Conservation (phyloP, 2,329 filamentous ascomycete species). For the Plenodomus lindquistii region DNA sequence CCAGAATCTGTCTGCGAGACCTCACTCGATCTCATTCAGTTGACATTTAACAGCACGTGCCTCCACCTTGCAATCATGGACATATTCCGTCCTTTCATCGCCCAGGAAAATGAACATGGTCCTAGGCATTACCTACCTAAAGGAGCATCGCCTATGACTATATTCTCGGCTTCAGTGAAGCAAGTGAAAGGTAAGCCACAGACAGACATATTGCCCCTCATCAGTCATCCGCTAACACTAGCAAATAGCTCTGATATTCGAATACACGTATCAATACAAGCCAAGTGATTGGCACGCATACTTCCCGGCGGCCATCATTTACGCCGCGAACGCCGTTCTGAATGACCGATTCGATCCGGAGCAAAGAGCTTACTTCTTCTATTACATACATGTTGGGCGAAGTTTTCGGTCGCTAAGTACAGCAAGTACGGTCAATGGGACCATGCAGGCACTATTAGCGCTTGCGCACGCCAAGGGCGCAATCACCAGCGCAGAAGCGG, state of each 20-base stretch:
- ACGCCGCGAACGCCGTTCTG: conserved; percentile 10
- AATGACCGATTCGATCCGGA: conserved; percentile 7
- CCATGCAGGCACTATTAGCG: conserved; percentile 11
- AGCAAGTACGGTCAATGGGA: conserved; percentile 10
- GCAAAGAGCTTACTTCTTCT: conserved; percentile 8
- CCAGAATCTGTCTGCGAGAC: not conserved
- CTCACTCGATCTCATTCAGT: not conserved
- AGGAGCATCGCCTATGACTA: conserved; percentile 7
- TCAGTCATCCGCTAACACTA: not conserved
- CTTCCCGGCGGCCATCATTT: conserved; percentile 10
- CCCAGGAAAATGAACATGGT: conserved; percentile 6
- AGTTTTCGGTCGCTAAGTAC: conserved; percentile 2
- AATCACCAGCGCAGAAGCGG: conserved; percentile 9
- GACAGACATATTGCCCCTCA: too few species aligned
- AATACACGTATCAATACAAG: conserved; percentile 6
- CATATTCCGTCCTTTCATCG: conserved; percentile 14
- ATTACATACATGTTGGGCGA: conserved; percentile 10
- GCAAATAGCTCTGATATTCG: conserved; percentile 7
- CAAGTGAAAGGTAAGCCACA: conserved; percentile 10
- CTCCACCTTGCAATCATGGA: conserved; percentile 11
- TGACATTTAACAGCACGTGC: conserved; percentile 2
- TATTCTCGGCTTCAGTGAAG: conserved; percentile 14
- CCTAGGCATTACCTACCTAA: conserved; percentile 8
- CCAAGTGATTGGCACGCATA: conserved; percentile 10
- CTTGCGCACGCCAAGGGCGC: conserved; percentile 12